Evolutionary conservation across 2,329 filamentous ascomycete species (phyloP).

Genomic region (Pseudogymnoascus verrucosus): DNA sequence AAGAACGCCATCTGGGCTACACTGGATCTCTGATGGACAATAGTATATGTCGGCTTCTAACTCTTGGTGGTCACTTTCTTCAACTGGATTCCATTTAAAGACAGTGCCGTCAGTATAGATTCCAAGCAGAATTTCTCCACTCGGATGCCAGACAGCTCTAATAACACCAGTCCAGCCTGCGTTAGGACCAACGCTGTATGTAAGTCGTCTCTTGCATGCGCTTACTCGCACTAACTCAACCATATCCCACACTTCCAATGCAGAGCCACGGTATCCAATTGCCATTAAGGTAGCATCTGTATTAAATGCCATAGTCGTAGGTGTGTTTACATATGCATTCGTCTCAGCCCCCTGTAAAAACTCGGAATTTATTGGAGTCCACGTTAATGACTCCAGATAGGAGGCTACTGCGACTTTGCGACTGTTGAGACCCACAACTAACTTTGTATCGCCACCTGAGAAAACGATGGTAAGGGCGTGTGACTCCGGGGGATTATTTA

Average conservation of each 20-base stretch:
- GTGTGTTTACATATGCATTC: neutral
- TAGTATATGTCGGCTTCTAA: neutral
- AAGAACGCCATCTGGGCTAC: constrained; percentile 13
- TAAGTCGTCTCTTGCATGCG: constrained; percentile 10
- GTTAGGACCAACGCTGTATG: neutral
- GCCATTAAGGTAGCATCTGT: neutral
- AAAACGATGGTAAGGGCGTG: neutral
- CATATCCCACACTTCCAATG: neutral
- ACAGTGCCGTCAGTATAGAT: constrained; percentile 12
- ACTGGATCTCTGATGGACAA: neutral
- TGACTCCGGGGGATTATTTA: neutral
- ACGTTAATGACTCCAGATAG: neutral
- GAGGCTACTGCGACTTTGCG: neutral
- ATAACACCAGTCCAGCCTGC: constrained; percentile 9
- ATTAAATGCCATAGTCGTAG: neutral
- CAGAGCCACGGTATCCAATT: neutral
- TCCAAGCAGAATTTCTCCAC: constrained; percentile 11
- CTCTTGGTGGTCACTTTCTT: constrained; percentile 5
- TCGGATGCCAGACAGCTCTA: constrained; percentile 11
- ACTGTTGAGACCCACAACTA: neutral
- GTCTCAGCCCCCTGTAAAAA: neutral
- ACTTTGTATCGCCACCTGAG: neutral
- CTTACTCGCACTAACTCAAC: neutral
- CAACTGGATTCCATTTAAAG: constrained; percentile 16
- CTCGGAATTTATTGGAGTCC: neutral